Evolutionary conservation across 768 basidiomycete genomes (phyloP).

Genomic region (Lanmaoa rubissima): DNA sequence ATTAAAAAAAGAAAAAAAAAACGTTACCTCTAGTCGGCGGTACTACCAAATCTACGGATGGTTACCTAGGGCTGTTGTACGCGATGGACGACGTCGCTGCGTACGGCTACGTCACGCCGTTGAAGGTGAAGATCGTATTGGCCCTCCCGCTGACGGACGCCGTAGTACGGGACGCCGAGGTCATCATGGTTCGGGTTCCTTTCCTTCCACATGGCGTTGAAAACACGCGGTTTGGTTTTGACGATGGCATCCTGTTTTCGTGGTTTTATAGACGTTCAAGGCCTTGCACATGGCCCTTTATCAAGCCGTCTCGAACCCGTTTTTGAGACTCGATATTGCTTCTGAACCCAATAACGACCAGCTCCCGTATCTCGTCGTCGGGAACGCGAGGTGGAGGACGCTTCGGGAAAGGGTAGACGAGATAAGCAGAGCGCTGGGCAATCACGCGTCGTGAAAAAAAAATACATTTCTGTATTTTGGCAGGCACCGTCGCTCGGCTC

Average conservation of each 20-base stretch:
- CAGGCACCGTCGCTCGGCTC: neutral
- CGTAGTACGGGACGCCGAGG: slow-evolving; percentile 76
- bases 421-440: slow-evolving; percentile 60
- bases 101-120: slow-evolving; percentile 87
- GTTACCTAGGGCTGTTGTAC: slow-evolving; percentile 83
- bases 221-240: too few relatives aligned
- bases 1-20: neutral
- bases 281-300: slow-evolving; percentile 89
- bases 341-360: slow-evolving; percentile 50
- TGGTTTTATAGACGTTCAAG: slow-evolving; percentile 66
- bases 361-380: slow-evolving; percentile 54
- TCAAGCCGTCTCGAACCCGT: slow-evolving; percentile 80
- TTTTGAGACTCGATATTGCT: slow-evolving; percentile 62
- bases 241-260: too few relatives aligned
- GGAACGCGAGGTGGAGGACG: slow-evolving; percentile 63
- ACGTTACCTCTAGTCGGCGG: slow-evolving; percentile 24
- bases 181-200: slow-evolving; percentile 56
- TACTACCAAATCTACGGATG: slow-evolving; percentile 64
- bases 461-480: neutral
- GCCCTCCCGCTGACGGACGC: slow-evolving; percentile 78
- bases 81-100: slow-evolving; percentile 93
- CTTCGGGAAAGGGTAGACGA: slow-evolving; percentile 75
- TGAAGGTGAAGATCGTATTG: slow-evolving; percentile 84
- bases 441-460: slow-evolving; percentile 26
- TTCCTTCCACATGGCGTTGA: too few relatives aligned